Percentiles rank a stretch among this genome's conserved stretches.
Evolutionary conservation across 2,329 filamentous ascomycete genomes (phyloP).

Genomic region (Colletotrichum falcatum): DNA sequence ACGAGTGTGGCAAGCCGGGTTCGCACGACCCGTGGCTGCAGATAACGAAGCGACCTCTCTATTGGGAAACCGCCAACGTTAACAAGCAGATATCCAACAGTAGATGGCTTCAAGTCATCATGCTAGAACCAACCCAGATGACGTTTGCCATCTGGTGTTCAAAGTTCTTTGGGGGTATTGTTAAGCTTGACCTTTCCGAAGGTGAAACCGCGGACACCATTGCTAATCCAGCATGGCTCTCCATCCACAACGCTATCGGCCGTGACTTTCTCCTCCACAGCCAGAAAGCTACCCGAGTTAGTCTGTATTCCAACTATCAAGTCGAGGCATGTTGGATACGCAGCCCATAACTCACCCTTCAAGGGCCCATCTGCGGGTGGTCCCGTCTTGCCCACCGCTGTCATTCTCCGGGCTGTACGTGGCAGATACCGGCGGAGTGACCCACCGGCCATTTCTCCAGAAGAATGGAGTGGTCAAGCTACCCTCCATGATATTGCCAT

Average conservation of each 20-base stretch:
- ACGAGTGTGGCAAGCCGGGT: background rate
- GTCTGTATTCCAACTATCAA: slow-evolving; percentile 29
- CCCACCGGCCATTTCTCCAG: slow-evolving; percentile 78
- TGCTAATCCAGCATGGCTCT: slow-evolving; percentile 90
- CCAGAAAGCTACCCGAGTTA: slow-evolving; percentile 63
- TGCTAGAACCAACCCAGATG: background rate
- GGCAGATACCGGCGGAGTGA: slow-evolving; percentile 77
- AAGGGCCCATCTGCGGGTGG: slow-evolving; percentile 86
- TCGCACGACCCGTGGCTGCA: background rate
- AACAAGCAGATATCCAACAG: background rate
- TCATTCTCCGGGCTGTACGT: slow-evolving; percentile 54
- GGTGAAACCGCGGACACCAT: slow-evolving; percentile 85
- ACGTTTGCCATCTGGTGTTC: background rate
- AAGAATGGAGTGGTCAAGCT: slow-evolving; percentile 88
- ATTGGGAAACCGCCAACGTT: background rate
- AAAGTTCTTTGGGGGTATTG: background rate
- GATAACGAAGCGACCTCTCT: background rate
- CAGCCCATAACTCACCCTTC: slow-evolving; percentile 61
- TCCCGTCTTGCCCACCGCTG: slow-evolving; percentile 85
- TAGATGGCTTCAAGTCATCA: background rate
- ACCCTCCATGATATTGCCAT: slow-evolving; percentile 83
- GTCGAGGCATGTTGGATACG: background rate
- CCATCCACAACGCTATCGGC: slow-evolving; percentile 72
- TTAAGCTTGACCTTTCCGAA: slow-evolving; percentile 56
- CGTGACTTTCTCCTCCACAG: slow-evolving; percentile 72